phyloP scores from a whole-genome alignment of 805 yeast genomes.

The Phaffomyces opuntiae region DNA sequence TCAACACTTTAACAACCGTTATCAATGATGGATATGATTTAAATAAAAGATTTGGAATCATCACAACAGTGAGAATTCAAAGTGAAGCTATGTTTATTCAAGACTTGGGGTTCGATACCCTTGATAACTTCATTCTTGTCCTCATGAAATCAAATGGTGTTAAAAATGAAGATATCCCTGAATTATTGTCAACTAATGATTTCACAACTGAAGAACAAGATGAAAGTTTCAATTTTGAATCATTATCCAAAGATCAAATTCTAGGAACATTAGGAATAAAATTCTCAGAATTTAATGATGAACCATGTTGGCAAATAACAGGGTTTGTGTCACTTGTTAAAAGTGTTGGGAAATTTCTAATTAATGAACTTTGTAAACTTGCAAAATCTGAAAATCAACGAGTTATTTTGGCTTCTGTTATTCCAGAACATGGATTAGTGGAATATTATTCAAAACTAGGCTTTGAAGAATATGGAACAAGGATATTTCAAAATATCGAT shows the following conservation, averaged over 20 bases:
- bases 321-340: conserved; percentile 16
- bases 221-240: neutral
- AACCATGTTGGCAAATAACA: conserved; percentile 12
- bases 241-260: neutral
- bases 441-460: conserved; percentile 15
- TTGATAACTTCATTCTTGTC: conserved; percentile 13
- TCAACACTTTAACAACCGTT: conserved; percentile 9
- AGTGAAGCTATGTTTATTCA: conserved; percentile 7
- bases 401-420: conserved; percentile 11
- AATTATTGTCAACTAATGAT: neutral
- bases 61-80: conserved; percentile 17
- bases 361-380: conserved; percentile 1
- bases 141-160: conserved; percentile 3
- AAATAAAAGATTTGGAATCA: conserved; percentile 14
- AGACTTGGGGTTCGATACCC: conserved; percentile 15
- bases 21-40: conserved; percentile 15
- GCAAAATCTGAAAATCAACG: neutral
- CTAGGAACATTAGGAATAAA: conserved; percentile 1
- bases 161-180: neutral
- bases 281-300: neutral
- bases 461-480: conserved; percentile 11
- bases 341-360: conserved; percentile 16
- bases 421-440: conserved; percentile 15
- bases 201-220: neutral
- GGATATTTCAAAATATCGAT: conserved; percentile 8